Evolutionary conservation across 768 basidiomycete genomes (phyloP).

Genomic region (Polyporus arcularius): DNA sequence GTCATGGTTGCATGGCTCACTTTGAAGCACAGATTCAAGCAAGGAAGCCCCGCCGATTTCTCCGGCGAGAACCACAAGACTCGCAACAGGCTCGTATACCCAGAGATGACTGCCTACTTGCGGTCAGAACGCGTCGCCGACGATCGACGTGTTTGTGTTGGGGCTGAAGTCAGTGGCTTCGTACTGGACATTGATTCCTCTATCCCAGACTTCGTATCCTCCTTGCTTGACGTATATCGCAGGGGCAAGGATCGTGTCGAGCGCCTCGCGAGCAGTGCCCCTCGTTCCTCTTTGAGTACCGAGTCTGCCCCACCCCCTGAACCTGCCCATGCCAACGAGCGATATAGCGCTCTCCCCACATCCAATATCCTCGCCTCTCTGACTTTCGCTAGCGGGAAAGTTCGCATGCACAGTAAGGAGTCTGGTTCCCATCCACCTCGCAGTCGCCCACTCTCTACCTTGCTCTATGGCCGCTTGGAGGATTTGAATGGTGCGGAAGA

Average conservation of each 20-base stretch:
- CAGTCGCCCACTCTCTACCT: constrained; percentile 38
- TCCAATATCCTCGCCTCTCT: constrained; percentile 67
- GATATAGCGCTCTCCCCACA: constrained; percentile 44
- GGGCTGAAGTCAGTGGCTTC: constrained; percentile 80
- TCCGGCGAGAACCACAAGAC: constrained; percentile 64
- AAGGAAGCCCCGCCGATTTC: constrained; percentile 71
- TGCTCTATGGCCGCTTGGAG: constrained; percentile 50
- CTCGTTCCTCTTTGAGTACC: constrained; percentile 42
- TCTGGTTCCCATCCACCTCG: constrained; percentile 38
- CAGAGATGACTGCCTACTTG: constrained; percentile 77
- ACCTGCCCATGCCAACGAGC: constrained; percentile 15
- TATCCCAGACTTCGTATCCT: constrained; percentile 76
- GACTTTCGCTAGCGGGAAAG: constrained; percentile 82
- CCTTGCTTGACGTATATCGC: constrained; percentile 83
- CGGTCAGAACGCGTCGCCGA: constrained; percentile 52
- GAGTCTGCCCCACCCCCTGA: constrained; percentile 7
- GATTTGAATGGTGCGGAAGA: constrained; percentile 51
- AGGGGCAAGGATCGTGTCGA: constrained; percentile 80
- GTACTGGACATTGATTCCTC: constrained; percentile 81
- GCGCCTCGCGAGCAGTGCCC: constrained; percentile 56
- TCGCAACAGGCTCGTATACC: constrained; percentile 74
- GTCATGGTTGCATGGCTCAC: not conserved
- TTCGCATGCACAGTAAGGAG: constrained; percentile 63
- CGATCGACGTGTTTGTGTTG: constrained; percentile 58
- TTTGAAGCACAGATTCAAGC: constrained; percentile 63